Base-by-base conservation (phyloP, 2,329 filamentous ascomycete genomes). In the Diaporthe aspalathi region DNA sequence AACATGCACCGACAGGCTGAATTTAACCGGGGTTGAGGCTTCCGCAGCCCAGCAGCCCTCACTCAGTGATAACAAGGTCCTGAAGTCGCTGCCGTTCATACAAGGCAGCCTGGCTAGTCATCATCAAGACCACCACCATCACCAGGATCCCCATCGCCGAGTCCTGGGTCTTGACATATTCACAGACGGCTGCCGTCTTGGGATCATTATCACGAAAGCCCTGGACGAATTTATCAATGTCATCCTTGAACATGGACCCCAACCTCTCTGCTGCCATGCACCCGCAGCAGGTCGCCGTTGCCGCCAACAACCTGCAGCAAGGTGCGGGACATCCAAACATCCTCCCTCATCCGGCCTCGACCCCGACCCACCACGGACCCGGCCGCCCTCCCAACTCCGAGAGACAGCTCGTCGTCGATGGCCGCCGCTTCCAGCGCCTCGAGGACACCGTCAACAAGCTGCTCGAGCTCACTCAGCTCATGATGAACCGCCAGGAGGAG, bases 401-500 rank as follows among this genome's bases (percentile, higher is more conserved):
- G 35, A 71, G 67, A 24, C 72, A 73, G 49, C 35, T 73, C 17
- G 27, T 72, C n/a, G 16, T 73, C 32, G 72, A 73, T 22, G 70
- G 60, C 1, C 72, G 70, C 24, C 72, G 72, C 47, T 73, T 73
- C 54, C 70, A 72, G 70, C 70, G 70, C 8, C 72, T 73, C 49
- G 72, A 73, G 70, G 67, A 72, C 22, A 72, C 45, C 8, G 72
- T 73, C 7, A 38, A 38, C 43, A 73, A 72, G 50, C 70, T 73
- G 35, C 70, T 73, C 32, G 72, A 73, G 67, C 63, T 73, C n/a
- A 73, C 72, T n/a, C 72, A 73, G 67, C 72, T 73, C 56, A 73
- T 73, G 72, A 72, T 73, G 70, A 73, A 73, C 67, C 72, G 72
- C 43, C 72, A 73, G 67, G 53, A 72, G 62, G 72, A 73, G 70